Base-by-base conservation (phyloP, 2,329 filamentous ascomycete genomes). In the Monosporascus sp. region DNA sequence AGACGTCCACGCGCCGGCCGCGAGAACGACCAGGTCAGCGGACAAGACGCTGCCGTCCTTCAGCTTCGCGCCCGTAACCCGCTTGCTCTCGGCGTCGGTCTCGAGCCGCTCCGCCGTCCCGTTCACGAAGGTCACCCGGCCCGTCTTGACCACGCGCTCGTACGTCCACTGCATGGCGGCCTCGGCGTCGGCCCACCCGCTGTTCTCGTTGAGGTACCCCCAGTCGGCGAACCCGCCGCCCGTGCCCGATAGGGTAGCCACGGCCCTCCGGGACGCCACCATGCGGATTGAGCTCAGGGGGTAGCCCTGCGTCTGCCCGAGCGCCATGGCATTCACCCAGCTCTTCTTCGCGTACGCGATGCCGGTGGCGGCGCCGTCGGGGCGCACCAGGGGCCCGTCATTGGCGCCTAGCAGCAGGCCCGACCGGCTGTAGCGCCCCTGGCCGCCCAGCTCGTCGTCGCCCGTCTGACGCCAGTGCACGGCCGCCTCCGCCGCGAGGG, bases 1-100 rank as follows among this genome's bases (percentile, higher is more conserved):
- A 2, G 86, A 82, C 2, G 89, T 90, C 92, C 93, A 97, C 5
- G 93, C 91, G 17, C 93, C 93, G 0, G 91, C 85, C 0, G 93
- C 91, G 2, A 96, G 78, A 52, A 97, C 77, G 36, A 89, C 86
- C 7, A 96, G 77, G 54, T 90, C 88, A 2, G 88, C 89, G 4
- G 71, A 72, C 7, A 90, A 58, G 9, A 66, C 72, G 7, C 69
- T 68, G 1, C 77, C 78, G 56, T 80, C 72, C 2, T 64, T 62
- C 11, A 88, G 70, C n/a, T 72, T 75, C 22, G 76, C 88, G 36
- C 89, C 89, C 1, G 77, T 75, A n/a, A 80, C 72, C 45, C 63
- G 67, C 43, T 68, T 67, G 15, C 66, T 69, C 20, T 41, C 18
- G n/a, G 55, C 41, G 43, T 71, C 65, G 22, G 67, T 71, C 45